Base-by-base conservation (phyloP, 176 grass and related monocot genomes). In the Zoysia japonica region DNA sequence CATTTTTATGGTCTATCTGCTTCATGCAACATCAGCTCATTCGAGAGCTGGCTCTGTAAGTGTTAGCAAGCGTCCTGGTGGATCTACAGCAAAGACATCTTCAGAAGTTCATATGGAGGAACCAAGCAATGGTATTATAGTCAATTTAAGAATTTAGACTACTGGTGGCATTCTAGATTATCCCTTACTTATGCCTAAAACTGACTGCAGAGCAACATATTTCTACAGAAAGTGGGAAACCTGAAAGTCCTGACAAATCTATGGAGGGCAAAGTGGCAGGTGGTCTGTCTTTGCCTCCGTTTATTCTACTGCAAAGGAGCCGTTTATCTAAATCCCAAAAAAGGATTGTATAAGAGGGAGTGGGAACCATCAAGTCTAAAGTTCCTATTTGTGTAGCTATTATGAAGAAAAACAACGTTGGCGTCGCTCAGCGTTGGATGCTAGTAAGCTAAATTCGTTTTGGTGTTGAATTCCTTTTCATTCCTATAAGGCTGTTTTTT, bases 1-100 rank as follows among this genome's bases (percentile, higher is more conserved):
- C 13, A 55, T 67, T 64, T 49, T 84, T 7, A 62, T 3, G 3
- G 87, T 87, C 17, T 64, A 87, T 89, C 11, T 89, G 67, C 51
- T 87, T 72, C 59, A 38, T 6, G 42, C 77, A 63, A 20, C 48
- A 66, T 60, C 51, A 14, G 4, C 38, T 56, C 9, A 11, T 71
- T 78, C 65, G 9, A 48, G 44, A 1, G 19, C 11, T 39, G 57
- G 47, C n/a, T 77, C 37, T 50, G 44, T 17, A 49, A 49, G 28
- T 46, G 45, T 0, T 64, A 28, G 40, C n/a, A 1, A 44, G 49
- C 48, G 59, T 4, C 28, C 57, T 49, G 45, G 49, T 0, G 38
- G 61, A 72, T 47, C 11, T 35, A 67, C 17, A 9, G 2, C n/a
- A 19, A 67, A 40, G 15, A 39, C 16, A 2, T 17, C 11, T 83